A percentile compares a stretch with the other conserved stretches of the same genome.
Evolutionary conservation across 371 early-diverging fungal species (phyloP).

Genomic region (Chytridium lagenaria): DNA sequence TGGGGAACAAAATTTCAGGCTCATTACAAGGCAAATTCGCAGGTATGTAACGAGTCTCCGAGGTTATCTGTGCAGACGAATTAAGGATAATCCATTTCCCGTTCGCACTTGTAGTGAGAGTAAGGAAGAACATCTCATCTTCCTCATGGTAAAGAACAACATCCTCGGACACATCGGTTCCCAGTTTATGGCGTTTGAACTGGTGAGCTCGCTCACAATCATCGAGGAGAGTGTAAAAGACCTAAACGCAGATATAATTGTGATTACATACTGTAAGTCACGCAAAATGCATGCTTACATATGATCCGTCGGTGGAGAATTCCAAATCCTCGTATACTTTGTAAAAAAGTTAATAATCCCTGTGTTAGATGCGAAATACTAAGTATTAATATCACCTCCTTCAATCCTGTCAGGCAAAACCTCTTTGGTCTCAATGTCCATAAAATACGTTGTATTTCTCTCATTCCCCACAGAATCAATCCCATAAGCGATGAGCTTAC

Average conservation of each 20-base stretch:
- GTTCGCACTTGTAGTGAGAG: slow-evolving; percentile 57
- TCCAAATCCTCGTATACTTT: slow-evolving; percentile 61
- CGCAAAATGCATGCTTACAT: slow-evolving; percentile 25
- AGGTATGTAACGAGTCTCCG: slow-evolving; percentile 61
- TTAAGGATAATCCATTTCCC: slow-evolving; percentile 59
- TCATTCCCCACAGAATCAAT: slow-evolving; percentile 64
- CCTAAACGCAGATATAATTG: neutral
- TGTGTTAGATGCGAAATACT: neutral
- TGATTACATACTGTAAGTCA: too few species aligned
- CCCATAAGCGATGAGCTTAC: slow-evolving; percentile 60
- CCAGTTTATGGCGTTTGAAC: slow-evolving; percentile 58
- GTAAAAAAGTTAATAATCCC: neutral
- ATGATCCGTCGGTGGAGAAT: slow-evolving; percentile 57
- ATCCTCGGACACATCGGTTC: slow-evolving; percentile 48
- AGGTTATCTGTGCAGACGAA: slow-evolving; percentile 61
- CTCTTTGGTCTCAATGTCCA: slow-evolving; percentile 52
- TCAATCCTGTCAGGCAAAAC: slow-evolving; percentile 51
- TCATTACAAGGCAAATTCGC: slow-evolving; percentile 36
- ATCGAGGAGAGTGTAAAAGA: slow-evolving; percentile 60
- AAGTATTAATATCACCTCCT: too few species aligned
- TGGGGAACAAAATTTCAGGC: slow-evolving; percentile 49
- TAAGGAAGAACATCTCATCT: slow-evolving; percentile 67
- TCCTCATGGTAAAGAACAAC: slow-evolving; percentile 60
- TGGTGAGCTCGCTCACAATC: slow-evolving; percentile 64
- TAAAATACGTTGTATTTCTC: slow-evolving; percentile 59